phyloP scores from a whole-genome alignment of 805 yeast species.

The Grigorovia jiainica region DNA sequence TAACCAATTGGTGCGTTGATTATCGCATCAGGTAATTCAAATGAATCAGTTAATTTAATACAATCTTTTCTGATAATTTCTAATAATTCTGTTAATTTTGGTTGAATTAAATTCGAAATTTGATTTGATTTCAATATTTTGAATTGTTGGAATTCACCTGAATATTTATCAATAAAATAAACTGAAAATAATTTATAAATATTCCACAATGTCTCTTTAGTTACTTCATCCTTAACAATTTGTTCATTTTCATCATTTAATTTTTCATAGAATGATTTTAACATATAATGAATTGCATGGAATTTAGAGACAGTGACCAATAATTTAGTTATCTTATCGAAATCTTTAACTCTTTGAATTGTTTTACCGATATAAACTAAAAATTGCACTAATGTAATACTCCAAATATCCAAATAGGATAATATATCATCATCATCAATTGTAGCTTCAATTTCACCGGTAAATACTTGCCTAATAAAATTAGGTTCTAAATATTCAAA shows the following conservation, averaged over 20 bases:
- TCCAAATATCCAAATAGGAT: conserved; percentile 29
- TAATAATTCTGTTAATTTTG: conserved; percentile 38
- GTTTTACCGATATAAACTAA: conserved; percentile 21
- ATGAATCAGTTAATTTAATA: conserved; percentile 74
- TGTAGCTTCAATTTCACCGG: conserved; percentile 16
- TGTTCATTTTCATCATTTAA: conserved; percentile 13
- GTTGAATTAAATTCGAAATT: conserved; percentile 34
- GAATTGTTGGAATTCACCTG: conserved; percentile 62
- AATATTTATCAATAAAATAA: conserved; percentile 57
- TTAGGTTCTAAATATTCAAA: conserved; percentile 23
- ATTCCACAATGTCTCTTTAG: conserved; percentile 41
- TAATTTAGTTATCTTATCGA: conserved; percentile 32
- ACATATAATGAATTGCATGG: conserved; percentile 33
- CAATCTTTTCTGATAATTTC: conserved; percentile 53
- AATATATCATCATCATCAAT: conserved; percentile 25
- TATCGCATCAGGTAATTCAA: conserved; percentile 70
- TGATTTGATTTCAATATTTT: conserved; percentile 44
- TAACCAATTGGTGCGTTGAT: conserved; percentile 76
- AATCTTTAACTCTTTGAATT: conserved; percentile 19
- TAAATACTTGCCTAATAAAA: conserved; percentile 18
- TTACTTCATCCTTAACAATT: conserved; percentile 21
- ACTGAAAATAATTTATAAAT: conserved; percentile 57
- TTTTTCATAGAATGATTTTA: conserved; percentile 24
- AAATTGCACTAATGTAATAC: conserved; percentile 20
- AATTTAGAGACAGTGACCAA: conserved; percentile 32